Evolutionary conservation across 371 early-diverging fungal genomes (phyloP).

Genomic region (Rhizopus sp.): DNA sequence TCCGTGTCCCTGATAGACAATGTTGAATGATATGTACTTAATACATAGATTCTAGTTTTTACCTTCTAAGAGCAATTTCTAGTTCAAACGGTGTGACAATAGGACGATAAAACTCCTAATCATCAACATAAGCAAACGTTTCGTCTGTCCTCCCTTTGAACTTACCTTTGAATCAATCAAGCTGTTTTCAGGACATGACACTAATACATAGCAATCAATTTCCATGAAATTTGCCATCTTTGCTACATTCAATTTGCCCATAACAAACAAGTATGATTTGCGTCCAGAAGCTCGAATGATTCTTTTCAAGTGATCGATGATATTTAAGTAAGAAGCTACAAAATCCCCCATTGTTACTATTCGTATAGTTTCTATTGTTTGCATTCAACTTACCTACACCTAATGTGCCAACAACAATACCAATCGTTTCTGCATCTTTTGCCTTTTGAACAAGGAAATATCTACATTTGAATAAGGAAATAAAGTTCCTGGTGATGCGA

Average conservation of each 20-base stretch:
- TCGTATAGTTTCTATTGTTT: not conserved
- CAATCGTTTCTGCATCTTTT: conserved; percentile 90
- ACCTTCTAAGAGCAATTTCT: conserved; percentile 74
- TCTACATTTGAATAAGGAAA: conserved; percentile 27
- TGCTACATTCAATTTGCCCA: conserved; percentile 93
- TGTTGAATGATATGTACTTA: not conserved
- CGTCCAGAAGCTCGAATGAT: conserved; percentile 74
- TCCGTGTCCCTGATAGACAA: conserved; percentile 46
- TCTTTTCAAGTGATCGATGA: conserved; percentile 79
- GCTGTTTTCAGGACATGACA: conserved; percentile 94
- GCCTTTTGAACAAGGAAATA: conserved; percentile 88
- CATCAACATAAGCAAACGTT: conserved; percentile 1
- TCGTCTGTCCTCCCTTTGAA: not conserved
- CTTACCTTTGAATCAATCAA: conserved; percentile 83
- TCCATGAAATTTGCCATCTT: conserved; percentile 97
- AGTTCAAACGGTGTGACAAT: conserved; percentile 94
- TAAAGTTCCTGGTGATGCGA: not conserved
- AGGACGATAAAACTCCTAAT: conserved; percentile 83
- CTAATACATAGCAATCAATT: conserved; percentile 88
- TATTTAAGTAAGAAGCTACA: conserved; percentile 78
- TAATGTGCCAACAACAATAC: conserved; percentile 95
- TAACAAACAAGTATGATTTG: conserved; percentile 88
- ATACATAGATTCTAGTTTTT: conserved; percentile 12
- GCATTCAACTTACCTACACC: conserved; percentile 74
- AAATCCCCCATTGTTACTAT: not conserved